Conservation (phyloP, 768 basidiomycete genomes). For the Trametes cingulata region DNA sequence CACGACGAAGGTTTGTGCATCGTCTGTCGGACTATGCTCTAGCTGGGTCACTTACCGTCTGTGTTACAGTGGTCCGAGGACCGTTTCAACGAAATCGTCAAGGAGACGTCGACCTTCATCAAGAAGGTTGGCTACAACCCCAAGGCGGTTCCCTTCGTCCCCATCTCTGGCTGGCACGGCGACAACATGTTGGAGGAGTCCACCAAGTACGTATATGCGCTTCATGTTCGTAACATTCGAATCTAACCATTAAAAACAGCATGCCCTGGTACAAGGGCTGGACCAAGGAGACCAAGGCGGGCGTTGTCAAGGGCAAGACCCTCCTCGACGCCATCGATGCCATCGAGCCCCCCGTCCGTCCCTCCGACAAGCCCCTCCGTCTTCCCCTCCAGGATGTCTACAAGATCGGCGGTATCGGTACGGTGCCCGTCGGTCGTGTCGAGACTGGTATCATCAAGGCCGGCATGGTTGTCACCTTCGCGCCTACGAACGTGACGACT, state of each 20-base stretch:
- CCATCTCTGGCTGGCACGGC: slow-evolving; percentile 99
- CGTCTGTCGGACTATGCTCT: background rate
- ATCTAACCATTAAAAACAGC: slow-evolving; percentile 43
- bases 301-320: slow-evolving; percentile 96
- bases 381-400: slow-evolving; percentile 99
- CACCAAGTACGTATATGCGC: slow-evolving; percentile 61
- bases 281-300: slow-evolving; percentile 94
- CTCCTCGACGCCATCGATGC: slow-evolving; percentile 99
- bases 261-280: slow-evolving; percentile 99
- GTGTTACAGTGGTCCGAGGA: slow-evolving; percentile 94
- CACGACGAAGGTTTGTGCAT: slow-evolving; percentile 80
- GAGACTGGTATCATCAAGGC: slow-evolving; percentile 99
- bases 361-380: slow-evolving; percentile 99
- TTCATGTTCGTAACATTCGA: background rate
- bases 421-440: slow-evolving; percentile 99
- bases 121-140: slow-evolving; percentile 99
- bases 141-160: slow-evolving; percentile 96
- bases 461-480: slow-evolving; percentile 98
- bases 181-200: slow-evolving; percentile 99
- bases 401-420: slow-evolving; percentile 99
- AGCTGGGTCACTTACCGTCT: background rate
- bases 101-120: slow-evolving; percentile 97
- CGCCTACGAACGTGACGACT: slow-evolving; percentile 97
- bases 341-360: slow-evolving; percentile 96
- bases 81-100: slow-evolving; percentile 99